Evolutionary conservation across 1,139 yeast species (phyloP).

Genomic region (Suhomyces maxii): DNA sequence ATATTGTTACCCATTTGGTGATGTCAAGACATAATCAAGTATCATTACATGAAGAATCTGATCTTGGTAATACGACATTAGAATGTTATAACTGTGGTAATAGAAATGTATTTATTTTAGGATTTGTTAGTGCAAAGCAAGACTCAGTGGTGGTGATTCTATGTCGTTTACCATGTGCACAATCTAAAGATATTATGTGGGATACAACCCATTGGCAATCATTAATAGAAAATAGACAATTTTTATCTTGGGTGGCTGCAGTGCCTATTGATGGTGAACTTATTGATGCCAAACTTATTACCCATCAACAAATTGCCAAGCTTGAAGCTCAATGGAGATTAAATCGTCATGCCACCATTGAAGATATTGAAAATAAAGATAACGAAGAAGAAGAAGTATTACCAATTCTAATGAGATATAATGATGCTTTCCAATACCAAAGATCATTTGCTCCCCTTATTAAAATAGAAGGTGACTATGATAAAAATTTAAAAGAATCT

Average conservation of each 20-base stretch:
- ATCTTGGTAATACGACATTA: conserved; percentile 77
- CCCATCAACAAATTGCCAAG: conserved; percentile 66
- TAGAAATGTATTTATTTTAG: conserved; percentile 76
- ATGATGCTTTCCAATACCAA: conserved; percentile 85
- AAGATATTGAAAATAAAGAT: conserved; percentile 50
- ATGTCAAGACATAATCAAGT: conserved; percentile 77
- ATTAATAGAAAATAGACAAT: conserved; percentile 73
- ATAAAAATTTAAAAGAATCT: conserved; percentile 71
- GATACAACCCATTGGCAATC: conserved; percentile 90
- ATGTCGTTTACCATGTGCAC: conserved; percentile 90
- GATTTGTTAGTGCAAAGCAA: conserved; percentile 84
- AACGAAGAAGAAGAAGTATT: conserved; percentile 60
- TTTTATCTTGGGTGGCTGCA: conserved; percentile 80
- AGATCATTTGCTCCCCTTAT: conserved; percentile 83
- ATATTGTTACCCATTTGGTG: conserved; percentile 83
- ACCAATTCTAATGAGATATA: conserved; percentile 75
- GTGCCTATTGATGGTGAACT: conserved; percentile 65
- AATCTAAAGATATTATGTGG: conserved; percentile 74
- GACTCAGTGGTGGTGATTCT: conserved; percentile 85
- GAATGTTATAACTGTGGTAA: conserved; percentile 93
- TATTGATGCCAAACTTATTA: conserved; percentile 52
- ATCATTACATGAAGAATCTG: conserved; percentile 75
- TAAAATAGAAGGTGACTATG: conserved; percentile 78
- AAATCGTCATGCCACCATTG: conserved; percentile 66
- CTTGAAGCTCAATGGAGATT: conserved; percentile 83